Base-by-base conservation (phyloP, 345 rosid species). In the Murraya paniculata region DNA sequence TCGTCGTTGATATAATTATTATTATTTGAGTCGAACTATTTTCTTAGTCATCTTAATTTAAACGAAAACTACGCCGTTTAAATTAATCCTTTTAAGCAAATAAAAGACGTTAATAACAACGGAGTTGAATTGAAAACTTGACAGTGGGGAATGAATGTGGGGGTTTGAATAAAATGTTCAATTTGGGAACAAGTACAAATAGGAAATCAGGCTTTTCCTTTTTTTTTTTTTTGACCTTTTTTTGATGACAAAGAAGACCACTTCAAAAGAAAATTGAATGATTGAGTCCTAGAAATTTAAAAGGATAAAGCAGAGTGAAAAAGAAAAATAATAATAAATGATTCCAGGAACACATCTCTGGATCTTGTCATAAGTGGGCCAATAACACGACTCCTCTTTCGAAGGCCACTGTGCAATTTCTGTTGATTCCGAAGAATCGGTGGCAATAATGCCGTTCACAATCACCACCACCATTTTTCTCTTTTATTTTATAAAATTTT, bases 361-460 rank as follows among this genome's bases (percentile, higher is more conserved):
- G 64, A 68, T 74, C 19, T 60, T 68, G 41, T 10, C 13, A 73
- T 72, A 18, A 28, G 77, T 74, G 70, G 77, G 59, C 69, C 69
- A 61, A n/a, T 19, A 13, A 57, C 50, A 25, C 67, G 11, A 33
- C 68, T 33, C 68, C 22, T 7, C 39, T 31, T 38, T n/a, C 39
- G n/a, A 22, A 67, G 28, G 55, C 71, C 1, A 62, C 22, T 64
- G 41, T 9, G 9, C 35, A 64, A 33, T 31, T 33, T 64, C 68
- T 16, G 68, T 69, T 27, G 13, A 70, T 28, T 70, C 38, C 25
- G 4, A 48, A 0, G 38, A 11, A 27, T 27, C 21, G 24, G 13
- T 70, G 14, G n/a, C 73, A 18, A 30, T 64, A 18, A 18, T 64
- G 57, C 57, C 39, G 36, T 31, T 64, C 68, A 64, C 38, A 64